Conservation (phyloP, 2,329 filamentous ascomycete species). For the Capronia americana region DNA sequence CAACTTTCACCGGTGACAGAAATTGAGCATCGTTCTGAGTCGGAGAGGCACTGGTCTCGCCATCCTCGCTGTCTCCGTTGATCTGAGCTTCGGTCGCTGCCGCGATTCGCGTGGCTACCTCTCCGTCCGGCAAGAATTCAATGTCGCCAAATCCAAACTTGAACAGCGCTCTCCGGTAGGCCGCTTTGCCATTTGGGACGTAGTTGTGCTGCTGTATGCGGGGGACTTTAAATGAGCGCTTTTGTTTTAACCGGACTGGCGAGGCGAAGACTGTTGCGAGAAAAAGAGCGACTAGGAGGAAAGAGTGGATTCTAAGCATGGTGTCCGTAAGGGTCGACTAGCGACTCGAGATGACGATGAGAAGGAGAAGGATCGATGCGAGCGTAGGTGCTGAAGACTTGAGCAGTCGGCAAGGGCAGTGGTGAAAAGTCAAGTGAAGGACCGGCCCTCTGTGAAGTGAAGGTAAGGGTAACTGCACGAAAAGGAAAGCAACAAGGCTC, state of each 20-base stretch:
- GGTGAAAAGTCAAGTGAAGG: constrained; percentile 31
- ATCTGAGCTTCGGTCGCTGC: constrained; percentile 41
- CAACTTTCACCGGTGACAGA: constrained; percentile 71
- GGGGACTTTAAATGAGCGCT: constrained; percentile 66
- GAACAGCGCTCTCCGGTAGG: constrained; percentile 69
- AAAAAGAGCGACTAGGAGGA: constrained; percentile 43
- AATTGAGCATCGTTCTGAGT: constrained; percentile 72
- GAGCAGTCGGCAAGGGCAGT: constrained; percentile 30
- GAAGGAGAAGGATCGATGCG: constrained; percentile 14
- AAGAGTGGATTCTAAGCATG: constrained; percentile 36
- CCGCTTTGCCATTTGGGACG: constrained; percentile 63
- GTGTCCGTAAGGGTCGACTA: constrained; percentile 28
- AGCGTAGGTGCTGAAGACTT: constrained; percentile 13
- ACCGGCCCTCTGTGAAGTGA: constrained; percentile 31
- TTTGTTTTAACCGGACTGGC: constrained; percentile 43
- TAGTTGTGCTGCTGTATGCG: constrained; percentile 64
- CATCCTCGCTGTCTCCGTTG: constrained; percentile 48
- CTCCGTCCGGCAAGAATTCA: constrained; percentile 45
- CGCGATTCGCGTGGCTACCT: constrained; percentile 39
- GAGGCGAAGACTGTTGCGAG: constrained; percentile 45
- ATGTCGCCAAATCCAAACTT: constrained; percentile 62
- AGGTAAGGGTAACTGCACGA: constrained; percentile 21
- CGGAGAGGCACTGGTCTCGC: constrained; percentile 68
- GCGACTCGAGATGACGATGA: constrained; percentile 23
- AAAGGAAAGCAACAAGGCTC: constrained; percentile 28